Evolutionary conservation across 148 eudicot genomes (phyloP).

Genomic region (Chenopodium suecicum): DNA sequence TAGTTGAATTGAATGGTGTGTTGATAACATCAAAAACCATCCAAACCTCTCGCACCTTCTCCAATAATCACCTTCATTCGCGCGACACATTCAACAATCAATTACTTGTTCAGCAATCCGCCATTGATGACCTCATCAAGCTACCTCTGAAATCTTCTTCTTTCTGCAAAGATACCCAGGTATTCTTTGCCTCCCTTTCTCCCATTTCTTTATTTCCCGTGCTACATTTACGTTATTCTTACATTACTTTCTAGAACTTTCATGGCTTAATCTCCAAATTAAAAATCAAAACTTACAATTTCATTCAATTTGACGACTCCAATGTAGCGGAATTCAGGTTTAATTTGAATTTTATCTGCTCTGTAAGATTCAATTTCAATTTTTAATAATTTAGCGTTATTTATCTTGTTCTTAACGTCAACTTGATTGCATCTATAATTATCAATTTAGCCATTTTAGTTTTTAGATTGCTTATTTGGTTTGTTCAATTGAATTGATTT

Average conservation of each 20-base stretch:
- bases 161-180: conserved; percentile 6
- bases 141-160: not conserved
- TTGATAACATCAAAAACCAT: not conserved
- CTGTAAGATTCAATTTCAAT: not conserved
- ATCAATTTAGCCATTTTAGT: too few species aligned
- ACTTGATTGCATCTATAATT: too few species aligned
- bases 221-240: not conserved
- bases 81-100: not conserved
- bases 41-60: not conserved
- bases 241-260: not conserved
- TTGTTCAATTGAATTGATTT: not conserved
- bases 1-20: too few species aligned
- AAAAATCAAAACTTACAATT: too few species aligned
- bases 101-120: conserved; percentile 16
- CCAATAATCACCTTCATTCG: too few species aligned
- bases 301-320: not conserved
- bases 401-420: too few species aligned
- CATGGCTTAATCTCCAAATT: not conserved
- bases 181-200: conserved; percentile 17
- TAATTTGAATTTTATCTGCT: conserved; percentile 2
- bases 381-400: not conserved
- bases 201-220: not conserved
- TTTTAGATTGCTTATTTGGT: too few species aligned
- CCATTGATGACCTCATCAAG: conserved; percentile 12
- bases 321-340: conserved; percentile 4